Percentiles rank a stretch among this genome's conserved stretches.
These are phyloP conservation scores for Blastocladiella emersonii DNA, from an alignment of 371 early-diverging fungal species.

Conservation along the genomic window DNA sequence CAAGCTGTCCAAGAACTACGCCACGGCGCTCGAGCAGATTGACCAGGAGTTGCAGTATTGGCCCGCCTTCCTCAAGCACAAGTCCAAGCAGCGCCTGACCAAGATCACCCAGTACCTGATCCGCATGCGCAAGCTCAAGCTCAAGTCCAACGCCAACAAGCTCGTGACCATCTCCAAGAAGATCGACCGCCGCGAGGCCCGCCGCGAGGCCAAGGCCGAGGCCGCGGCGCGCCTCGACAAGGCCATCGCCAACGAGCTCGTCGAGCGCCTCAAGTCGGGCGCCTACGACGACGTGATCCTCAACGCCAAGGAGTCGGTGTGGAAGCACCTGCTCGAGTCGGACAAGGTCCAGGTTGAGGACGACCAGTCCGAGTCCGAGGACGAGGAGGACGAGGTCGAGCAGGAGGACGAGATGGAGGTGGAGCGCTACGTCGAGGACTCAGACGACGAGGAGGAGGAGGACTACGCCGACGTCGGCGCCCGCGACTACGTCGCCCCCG, in stretches of 20 bases:
- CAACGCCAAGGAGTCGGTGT: conserved; percentile 77
- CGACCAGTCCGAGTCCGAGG: conserved; percentile 59
- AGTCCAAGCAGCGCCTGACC: conserved; percentile 96
- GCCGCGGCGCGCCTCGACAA: conserved; percentile 89
- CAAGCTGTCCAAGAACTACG: conserved; percentile 84
- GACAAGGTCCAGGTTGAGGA: conserved; percentile 51
- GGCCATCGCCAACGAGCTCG: conserved; percentile 93
- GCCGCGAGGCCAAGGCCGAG: conserved; percentile 85
- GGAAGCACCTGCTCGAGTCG: conserved; percentile 52
- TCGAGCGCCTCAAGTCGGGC: conserved; percentile 87
- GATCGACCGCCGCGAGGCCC: conserved; percentile 78
- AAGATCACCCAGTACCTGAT: conserved; percentile 94
- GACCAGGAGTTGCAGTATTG: conserved; percentile 87
- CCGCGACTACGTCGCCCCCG: neutral
- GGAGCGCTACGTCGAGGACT: conserved; percentile 39
- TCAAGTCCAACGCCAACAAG: conserved; percentile 66
- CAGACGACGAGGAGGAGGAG: conserved; percentile 41
- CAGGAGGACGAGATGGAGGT: conserved; percentile 43
- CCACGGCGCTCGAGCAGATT: conserved; percentile 83
- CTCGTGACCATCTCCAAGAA: conserved; percentile 86
- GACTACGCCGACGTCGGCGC: conserved; percentile 29
- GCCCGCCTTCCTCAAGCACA: conserved; percentile 84
- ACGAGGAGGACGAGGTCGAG: conserved; percentile 43
- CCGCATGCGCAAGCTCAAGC: conserved; percentile 78
- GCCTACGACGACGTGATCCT: conserved; percentile 81